A percentile compares a stretch with the other conserved stretches of the same genome.
Evolutionary conservation across 352 stramenopile species (phyloP).

Genomic region (Vaucheria bursata): DNA sequence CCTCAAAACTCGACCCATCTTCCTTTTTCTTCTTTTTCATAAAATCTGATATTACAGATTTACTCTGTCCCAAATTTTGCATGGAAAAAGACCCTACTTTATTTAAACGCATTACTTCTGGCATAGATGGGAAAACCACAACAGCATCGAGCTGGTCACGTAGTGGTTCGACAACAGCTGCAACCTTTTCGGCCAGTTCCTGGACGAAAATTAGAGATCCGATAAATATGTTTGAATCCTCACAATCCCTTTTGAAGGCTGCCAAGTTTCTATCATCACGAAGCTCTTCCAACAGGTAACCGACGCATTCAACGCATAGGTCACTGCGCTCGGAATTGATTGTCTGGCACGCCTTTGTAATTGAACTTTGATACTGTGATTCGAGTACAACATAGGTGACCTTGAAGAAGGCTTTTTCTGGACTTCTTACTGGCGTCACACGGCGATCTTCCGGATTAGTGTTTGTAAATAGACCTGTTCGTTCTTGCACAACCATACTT

Average conservation of each 20-base stretch:
- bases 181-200: constrained; percentile 70
- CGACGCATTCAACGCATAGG: constrained; percentile 72
- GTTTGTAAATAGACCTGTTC: constrained; percentile 63
- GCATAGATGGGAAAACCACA: constrained; percentile 70
- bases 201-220: constrained; percentile 74
- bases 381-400: constrained; percentile 73
- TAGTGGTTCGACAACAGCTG: constrained; percentile 62
- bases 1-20: constrained; percentile 69
- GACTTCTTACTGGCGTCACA: constrained; percentile 54
- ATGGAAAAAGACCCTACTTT: constrained; percentile 74
- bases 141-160: constrained; percentile 66
- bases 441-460: constrained; percentile 63
- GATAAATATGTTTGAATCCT: constrained; percentile 72
- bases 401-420: constrained; percentile 64
- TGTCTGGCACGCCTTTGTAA: constrained; percentile 66
- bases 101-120: constrained; percentile 74
- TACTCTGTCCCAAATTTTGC: constrained; percentile 71
- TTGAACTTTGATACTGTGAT: constrained; percentile 69
- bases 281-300: constrained; percentile 70
- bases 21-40: constrained; percentile 78
- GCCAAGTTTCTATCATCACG: constrained; percentile 59
- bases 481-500: constrained; percentile 34
- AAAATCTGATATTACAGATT: constrained; percentile 69
- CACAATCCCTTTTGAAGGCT: constrained; percentile 68
- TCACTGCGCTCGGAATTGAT: constrained; percentile 69